These are phyloP conservation scores for Amoeboaphelidium protococcarum DNA, from an alignment of 371 early-diverging fungal species.

Conservation along the genomic window DNA sequence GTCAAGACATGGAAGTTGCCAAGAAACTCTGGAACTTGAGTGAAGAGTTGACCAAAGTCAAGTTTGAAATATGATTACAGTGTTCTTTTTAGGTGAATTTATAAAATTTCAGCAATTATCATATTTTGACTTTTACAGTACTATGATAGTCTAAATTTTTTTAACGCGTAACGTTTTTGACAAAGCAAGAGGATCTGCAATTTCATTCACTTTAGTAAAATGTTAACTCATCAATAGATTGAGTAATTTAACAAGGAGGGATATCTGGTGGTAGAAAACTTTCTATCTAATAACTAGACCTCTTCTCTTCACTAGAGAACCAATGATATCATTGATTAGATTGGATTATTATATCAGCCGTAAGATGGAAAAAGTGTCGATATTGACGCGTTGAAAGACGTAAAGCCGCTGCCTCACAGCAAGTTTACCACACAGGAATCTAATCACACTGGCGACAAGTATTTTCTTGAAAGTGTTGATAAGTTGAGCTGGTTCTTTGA, in stretches of 20 bases:
- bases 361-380: no score
- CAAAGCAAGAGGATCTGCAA: no score
- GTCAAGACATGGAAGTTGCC: not conserved
- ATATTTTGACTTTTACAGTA: no score
- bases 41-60: not conserved
- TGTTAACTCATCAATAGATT: not conserved
- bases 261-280: slow-evolving; percentile 36
- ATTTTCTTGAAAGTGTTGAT: slow-evolving; percentile 57
- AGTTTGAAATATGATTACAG: not conserved
- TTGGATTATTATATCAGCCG: no score
- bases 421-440: slow-evolving; percentile 34
- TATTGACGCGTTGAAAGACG: slow-evolving; percentile 8
- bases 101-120: no score
- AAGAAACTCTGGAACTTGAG: not conserved
- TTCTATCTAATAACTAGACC: slow-evolving; percentile 25
- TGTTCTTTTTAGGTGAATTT: no score
- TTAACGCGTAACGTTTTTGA: no score
- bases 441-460: slow-evolving; percentile 55
- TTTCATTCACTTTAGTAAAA: not conserved
- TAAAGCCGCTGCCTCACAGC: slow-evolving; percentile 48
- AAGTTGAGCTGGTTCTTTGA: slow-evolving; percentile 69
- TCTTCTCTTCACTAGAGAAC: slow-evolving; percentile 22
- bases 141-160: no score
- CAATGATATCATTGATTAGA: slow-evolving; percentile 23
- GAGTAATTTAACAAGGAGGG: slow-evolving; percentile 19